phyloP scores from a whole-genome alignment of 148 eudicot species.

The Chenopodium album region DNA sequence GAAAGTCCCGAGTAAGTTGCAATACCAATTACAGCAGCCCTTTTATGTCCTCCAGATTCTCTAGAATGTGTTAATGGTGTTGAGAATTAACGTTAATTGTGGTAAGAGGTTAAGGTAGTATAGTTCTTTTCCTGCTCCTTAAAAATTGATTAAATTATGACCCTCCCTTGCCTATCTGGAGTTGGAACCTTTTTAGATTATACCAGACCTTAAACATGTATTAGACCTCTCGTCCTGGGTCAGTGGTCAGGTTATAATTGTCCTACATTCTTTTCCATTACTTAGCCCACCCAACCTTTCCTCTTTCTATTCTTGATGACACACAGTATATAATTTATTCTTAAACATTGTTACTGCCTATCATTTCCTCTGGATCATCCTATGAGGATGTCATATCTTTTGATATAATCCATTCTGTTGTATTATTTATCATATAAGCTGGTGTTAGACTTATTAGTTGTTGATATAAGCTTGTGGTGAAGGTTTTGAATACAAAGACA shows the following conservation, averaged over 20 bases:
- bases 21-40: not conserved
- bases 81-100: not conserved
- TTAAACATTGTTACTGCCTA: too few species aligned
- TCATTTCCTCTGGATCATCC: not conserved
- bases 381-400: not conserved
- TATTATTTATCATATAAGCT: too few species aligned
- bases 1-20: conserved; percentile 93
- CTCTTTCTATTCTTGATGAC: too few species aligned
- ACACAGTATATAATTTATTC: too few species aligned
- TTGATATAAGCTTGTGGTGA: not conserved
- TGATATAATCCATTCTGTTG: too few species aligned
- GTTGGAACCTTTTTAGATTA: not conserved
- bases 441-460: too few species aligned
- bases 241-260: not conserved
- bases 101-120: not conserved
- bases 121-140: not conserved
- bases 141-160: not conserved
- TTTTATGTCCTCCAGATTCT: conserved; percentile 6
- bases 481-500: not conserved
- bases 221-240: not conserved
- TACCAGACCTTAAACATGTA: not conserved
- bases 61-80: not conserved
- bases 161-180: not conserved
- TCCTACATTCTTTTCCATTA: not conserved
- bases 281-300: not conserved